These are phyloP conservation scores for Cladosporium sp. DNA, from an alignment of 2,329 filamentous ascomycete genomes.

Conservation along the genomic window DNA sequence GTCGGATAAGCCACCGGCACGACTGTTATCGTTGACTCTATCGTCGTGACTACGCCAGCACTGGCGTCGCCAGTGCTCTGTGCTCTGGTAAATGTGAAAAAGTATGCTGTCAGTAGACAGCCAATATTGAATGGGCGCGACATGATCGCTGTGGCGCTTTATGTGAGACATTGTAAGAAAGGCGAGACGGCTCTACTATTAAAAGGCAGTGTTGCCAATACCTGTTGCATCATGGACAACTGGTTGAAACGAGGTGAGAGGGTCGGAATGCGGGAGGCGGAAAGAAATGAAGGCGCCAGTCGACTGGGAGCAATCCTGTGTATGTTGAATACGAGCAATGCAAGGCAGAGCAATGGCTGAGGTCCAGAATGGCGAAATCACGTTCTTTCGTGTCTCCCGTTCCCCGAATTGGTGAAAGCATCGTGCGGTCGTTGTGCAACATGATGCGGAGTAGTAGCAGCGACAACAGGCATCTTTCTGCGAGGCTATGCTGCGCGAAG, in stretches of 20 bases:
- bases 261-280: slow-evolving; percentile 8
- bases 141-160: not conserved
- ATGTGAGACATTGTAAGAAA: not conserved
- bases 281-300: slow-evolving; percentile 8
- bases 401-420: too few relatives aligned
- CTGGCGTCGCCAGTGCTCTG: not conserved
- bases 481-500: too few relatives aligned
- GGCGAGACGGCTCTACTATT: not conserved
- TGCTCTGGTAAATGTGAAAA: not conserved
- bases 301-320: slow-evolving; percentile 2
- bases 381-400: too few relatives aligned
- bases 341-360: not conserved
- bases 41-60: not conserved
- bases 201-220: not conserved
- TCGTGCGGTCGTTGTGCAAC: too few relatives aligned
- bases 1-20: not conserved
- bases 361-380: not conserved
- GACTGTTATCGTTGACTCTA: not conserved
- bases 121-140: not conserved
- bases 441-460: too few relatives aligned
- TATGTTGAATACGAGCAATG: not conserved
- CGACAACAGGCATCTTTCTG: too few relatives aligned
- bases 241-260: slow-evolving; percentile 2
- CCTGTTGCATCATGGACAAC: slow-evolving; percentile 9
- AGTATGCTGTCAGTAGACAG: not conserved